Evolutionary conservation across 495 filamentous ascomycete genomes (phyloP), one percentile per base, ranked within the genome.

Genomic region (Aspergillus incahuasiensis): DNA sequence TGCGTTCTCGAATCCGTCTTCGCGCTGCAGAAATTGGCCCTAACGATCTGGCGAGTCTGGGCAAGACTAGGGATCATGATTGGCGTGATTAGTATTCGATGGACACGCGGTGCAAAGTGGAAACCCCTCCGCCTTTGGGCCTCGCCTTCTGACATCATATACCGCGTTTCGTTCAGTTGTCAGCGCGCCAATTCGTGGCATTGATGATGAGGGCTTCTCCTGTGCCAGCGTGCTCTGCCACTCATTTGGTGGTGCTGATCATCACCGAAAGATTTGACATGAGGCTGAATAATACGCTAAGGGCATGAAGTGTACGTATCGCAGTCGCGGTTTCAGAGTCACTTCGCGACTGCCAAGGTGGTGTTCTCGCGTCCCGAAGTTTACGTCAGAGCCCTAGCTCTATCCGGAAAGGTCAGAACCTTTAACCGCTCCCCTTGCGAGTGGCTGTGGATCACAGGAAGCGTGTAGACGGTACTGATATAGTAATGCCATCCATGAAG

Each of bases 131-230:
- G 45, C 56, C 56, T 60, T 53, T 24, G 28, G 25, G 55, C 35
- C 44, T 53, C 19, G 19, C 47, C 34, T 47, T 44, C 58, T 60
- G 58, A 60, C 49, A 52, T 60, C 58, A 60, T 60, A 21, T 43
- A 24, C 21, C 22, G 32, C 21, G 22, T n/a, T 48, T 34, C 15
- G 13, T 32, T 55, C 25, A 11, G 45, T 8, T 44, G 22, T 35
- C 30, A 50, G 20, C 20, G 18, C 34, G 48, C 24, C 12, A 35
- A 32, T 43, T 44, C 6, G 18, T 53, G 39, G 38, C 22, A 52
- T 18, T 21, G 41, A 41, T 11, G 30, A 45, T n/a, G 11, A 2
- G 25, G 25, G 25, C 25, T 28, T n/a, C 25, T 28, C 25, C 8
- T 28, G 3, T 4, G 3, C 19, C 18, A 11, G 12, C n/a, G n/a